A percentile compares a stretch with the other conserved stretches of the same genome.
These are phyloP conservation scores for Russula sp. DNA, from an alignment of 768 basidiomycete genomes.

Conservation along the genomic window DNA sequence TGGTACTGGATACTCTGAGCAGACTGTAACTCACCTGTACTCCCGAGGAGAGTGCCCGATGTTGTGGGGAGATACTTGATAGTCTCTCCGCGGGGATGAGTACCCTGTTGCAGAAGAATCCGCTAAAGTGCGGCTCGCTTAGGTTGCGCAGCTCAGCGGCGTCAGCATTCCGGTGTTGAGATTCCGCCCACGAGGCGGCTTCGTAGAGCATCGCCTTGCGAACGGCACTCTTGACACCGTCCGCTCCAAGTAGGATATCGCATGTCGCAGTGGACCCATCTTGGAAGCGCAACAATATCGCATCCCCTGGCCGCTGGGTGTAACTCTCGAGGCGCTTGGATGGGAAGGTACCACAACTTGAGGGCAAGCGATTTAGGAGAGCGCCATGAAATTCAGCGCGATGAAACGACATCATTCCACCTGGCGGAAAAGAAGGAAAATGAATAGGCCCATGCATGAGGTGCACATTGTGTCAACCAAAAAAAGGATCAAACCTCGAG, in stretches of 20 bases:
- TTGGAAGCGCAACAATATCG: slow-evolving; percentile 53
- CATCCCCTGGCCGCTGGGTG: slow-evolving; percentile 39
- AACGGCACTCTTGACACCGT: slow-evolving; percentile 58
- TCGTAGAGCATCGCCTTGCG: slow-evolving; percentile 40
- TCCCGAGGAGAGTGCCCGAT: slow-evolving; percentile 46
- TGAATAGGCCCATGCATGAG: no score
- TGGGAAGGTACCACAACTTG: slow-evolving; percentile 47
- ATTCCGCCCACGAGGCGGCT: slow-evolving; percentile 36
- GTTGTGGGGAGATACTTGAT: slow-evolving; percentile 44
- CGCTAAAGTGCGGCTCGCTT: slow-evolving; percentile 57
- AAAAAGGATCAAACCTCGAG: slow-evolving; percentile 48
- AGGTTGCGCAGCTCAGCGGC: slow-evolving; percentile 42
- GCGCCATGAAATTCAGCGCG: slow-evolving; percentile 64
- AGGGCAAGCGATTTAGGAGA: slow-evolving; percentile 47
- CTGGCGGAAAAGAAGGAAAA: slow-evolving; percentile 17
- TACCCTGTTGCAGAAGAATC: slow-evolving; percentile 55
- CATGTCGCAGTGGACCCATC: slow-evolving; percentile 60
- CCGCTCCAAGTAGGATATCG: slow-evolving; percentile 66
- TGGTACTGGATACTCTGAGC: not conserved
- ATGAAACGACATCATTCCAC: slow-evolving; percentile 46
- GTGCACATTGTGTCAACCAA: not conserved
- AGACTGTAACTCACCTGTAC: slow-evolving; percentile 42
- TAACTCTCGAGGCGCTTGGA: slow-evolving; percentile 61
- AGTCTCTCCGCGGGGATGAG: slow-evolving; percentile 55
- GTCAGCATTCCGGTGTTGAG: slow-evolving; percentile 40